Evolutionary conservation across 768 basidiomycete genomes (phyloP).

Genomic region (Phlegmacium glaucopus): DNA sequence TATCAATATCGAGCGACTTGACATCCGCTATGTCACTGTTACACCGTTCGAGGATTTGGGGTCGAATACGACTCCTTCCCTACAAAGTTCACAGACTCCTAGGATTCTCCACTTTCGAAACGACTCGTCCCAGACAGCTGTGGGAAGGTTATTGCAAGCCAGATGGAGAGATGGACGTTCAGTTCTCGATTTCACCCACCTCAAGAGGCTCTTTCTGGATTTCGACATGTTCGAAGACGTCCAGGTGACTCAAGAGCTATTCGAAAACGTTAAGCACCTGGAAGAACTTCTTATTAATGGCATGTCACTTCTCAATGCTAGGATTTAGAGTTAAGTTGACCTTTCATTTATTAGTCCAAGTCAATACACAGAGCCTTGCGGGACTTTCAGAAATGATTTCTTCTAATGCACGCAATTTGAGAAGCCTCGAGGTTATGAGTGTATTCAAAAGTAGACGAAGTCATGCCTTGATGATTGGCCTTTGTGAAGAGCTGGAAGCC

Average conservation of each 20-base stretch:
- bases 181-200: slow-evolving; percentile 2
- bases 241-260: background rate
- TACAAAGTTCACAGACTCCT: background rate
- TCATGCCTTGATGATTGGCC: no score
- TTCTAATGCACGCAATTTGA: no score
- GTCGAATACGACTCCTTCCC: background rate
- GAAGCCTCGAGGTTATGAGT: no score
- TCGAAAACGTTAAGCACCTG: background rate
- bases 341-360: no score
- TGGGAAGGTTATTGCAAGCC: background rate
- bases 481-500: no score
- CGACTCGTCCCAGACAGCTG: background rate
- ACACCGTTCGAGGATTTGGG: background rate
- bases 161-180: slow-evolving; percentile 2
- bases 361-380: no score
- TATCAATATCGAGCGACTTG: slow-evolving; percentile 1
- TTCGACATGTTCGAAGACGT: background rate
- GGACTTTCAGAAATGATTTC: no score
- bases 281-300: background rate
- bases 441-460: no score
- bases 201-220: background rate
- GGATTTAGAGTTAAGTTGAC: no score
- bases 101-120: background rate
- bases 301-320: background rate
- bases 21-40: background rate